Evolutionary conservation across 306 rosid species (phyloP).

Genomic region (Cicer chorassanicum): DNA sequence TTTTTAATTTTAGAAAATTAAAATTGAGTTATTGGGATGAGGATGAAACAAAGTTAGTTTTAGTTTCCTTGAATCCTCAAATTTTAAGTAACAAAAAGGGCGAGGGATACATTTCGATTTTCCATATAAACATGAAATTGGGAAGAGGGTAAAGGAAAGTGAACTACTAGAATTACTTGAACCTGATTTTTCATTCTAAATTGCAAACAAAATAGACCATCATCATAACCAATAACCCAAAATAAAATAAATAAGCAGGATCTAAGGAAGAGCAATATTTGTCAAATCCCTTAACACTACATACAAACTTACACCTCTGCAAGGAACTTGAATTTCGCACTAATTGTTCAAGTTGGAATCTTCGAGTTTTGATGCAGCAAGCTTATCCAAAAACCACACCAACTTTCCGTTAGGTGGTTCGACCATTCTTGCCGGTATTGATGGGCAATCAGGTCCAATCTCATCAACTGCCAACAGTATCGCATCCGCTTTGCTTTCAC

Average conservation of each 20-base stretch:
- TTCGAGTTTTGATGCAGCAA: slow-evolving; percentile 84
- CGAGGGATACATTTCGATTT: neutral
- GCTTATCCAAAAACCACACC: slow-evolving; percentile 92
- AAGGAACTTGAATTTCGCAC: slow-evolving; percentile 43
- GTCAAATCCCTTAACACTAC: slow-evolving; percentile 57
- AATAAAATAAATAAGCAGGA: slow-evolving; percentile 44
- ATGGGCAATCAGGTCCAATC: slow-evolving; percentile 52
- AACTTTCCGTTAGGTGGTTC: slow-evolving; percentile 80
- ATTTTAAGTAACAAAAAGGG: neutral
- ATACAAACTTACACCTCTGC: slow-evolving; percentile 62
- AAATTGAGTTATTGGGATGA: no score
- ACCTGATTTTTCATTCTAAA: slow-evolving; percentile 43
- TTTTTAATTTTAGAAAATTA: no score
- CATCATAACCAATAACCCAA: slow-evolving; percentile 44
- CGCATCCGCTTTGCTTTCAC: slow-evolving; percentile 80
- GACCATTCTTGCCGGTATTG: slow-evolving; percentile 77
- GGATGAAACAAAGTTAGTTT: no score
- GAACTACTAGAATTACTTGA: slow-evolving; percentile 34
- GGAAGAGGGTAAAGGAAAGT: slow-evolving; percentile 31
- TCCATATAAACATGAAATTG: slow-evolving; percentile 35
- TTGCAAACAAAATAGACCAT: slow-evolving; percentile 46
- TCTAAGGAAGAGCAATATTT: slow-evolving; percentile 52
- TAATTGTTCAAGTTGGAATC: slow-evolving; percentile 60
- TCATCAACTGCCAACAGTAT: slow-evolving; percentile 72
- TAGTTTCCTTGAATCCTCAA: no score